phyloP scores from a whole-genome alignment of 2,329 filamentous ascomycete genomes.

The Colletotrichum viniferum region DNA sequence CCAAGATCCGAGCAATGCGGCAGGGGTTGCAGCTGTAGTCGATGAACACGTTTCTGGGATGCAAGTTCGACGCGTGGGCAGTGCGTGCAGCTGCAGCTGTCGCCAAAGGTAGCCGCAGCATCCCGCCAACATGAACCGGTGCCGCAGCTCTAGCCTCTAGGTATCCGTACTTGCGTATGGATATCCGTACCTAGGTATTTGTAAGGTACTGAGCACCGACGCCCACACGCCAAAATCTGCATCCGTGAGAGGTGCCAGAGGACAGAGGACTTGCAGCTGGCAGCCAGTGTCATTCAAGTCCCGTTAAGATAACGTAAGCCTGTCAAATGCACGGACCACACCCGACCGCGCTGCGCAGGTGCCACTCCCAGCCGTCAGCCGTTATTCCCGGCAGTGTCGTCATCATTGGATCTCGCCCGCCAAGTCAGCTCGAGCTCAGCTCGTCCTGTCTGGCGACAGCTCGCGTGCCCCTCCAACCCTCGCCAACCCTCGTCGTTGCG shows the following conservation, averaged over 20 bases:
- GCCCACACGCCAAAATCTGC: neutral
- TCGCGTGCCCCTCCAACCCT: neutral
- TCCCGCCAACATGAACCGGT: neutral
- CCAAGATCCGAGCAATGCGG: neutral
- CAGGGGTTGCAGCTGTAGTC: conserved; percentile 13
- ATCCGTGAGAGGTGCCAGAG: neutral
- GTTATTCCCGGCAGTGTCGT: conserved; percentile 14
- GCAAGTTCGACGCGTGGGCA: conserved; percentile 14
- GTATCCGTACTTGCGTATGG: neutral
- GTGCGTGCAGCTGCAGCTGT: neutral
- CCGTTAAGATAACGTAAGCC: neutral
- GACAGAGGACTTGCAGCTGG: neutral
- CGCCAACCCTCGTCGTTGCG: neutral
- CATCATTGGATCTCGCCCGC: neutral
- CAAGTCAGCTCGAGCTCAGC: neutral
- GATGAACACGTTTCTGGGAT: conserved; percentile 5
- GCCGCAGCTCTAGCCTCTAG: neutral
- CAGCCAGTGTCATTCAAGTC: neutral
- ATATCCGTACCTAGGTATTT: too few species aligned
- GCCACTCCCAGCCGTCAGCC: neutral
- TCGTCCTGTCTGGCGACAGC: neutral
- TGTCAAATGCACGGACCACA: neutral
- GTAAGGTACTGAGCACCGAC: neutral
- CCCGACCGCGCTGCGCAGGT: neutral
- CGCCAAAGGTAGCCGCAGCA: neutral